These are phyloP conservation scores for Micromonas pusilla DNA, from an alignment of 139 green algal species.

Conservation along the genomic window DNA sequence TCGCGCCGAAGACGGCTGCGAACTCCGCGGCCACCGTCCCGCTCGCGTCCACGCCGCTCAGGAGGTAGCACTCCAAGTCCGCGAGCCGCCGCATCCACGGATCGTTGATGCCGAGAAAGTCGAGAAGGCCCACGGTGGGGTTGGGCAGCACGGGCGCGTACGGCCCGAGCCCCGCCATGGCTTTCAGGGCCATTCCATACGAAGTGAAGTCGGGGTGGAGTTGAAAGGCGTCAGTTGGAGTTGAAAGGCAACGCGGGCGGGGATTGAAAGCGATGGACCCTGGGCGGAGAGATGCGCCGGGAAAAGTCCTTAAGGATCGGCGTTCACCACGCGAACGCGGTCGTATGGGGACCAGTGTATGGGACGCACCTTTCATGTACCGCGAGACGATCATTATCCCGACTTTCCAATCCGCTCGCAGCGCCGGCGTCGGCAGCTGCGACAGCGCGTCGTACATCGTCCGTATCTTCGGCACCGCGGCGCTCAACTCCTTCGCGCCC, in stretches of 20 bases:
- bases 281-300: too few relatives aligned
- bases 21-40: constrained; percentile 48
- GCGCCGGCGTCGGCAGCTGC: neutral
- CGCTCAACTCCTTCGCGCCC: neutral
- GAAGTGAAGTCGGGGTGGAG: too few relatives aligned
- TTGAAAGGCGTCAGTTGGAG: too few relatives aligned
- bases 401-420: constrained; percentile 16
- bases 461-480: constrained; percentile 16
- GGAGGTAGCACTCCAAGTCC: constrained; percentile 78
- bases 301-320: too few relatives aligned
- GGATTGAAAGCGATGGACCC: too few relatives aligned
- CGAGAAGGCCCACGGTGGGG: constrained; percentile 30
- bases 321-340: too few relatives aligned
- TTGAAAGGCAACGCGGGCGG: too few relatives aligned
- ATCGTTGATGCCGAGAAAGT: constrained; percentile 50
- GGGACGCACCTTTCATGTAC: too few relatives aligned
- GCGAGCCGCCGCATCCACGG: constrained; percentile 55
- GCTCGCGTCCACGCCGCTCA: constrained; percentile 44
- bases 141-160: constrained; percentile 22
- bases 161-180: constrained; percentile 18
- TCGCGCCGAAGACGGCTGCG: constrained; percentile 68
- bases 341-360: too few relatives aligned
- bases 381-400: neutral
- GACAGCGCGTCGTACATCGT: constrained; percentile 10
- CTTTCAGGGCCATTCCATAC: too few relatives aligned